These are phyloP conservation scores for Neofusicoccum parvum DNA, from an alignment of 2,329 filamentous ascomycete genomes.

Conservation along the genomic window DNA sequence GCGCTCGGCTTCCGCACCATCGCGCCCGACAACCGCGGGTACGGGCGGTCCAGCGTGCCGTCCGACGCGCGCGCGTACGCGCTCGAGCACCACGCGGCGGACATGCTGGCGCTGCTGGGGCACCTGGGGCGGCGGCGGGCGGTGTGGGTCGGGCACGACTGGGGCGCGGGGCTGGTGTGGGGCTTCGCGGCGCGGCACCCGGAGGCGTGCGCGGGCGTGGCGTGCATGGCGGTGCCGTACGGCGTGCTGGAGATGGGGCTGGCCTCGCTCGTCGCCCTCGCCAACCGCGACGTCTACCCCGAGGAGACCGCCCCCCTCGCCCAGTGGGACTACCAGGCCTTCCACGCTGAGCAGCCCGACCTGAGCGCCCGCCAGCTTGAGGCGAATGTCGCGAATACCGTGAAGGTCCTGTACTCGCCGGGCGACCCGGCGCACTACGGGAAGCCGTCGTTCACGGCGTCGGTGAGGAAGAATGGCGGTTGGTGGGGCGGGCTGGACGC, in stretches of 20 bases:
- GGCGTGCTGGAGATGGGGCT: constrained; percentile 45
- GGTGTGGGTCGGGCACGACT: constrained; percentile 54
- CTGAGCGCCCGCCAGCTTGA: constrained; percentile 28
- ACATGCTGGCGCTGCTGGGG: constrained; percentile 43
- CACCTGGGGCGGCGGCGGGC: constrained; percentile 42
- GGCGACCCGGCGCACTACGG: constrained; percentile 29
- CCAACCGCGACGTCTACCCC: constrained; percentile 51
- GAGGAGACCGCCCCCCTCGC: constrained; percentile 44
- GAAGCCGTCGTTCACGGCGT: constrained; percentile 29
- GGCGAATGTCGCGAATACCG: constrained; percentile 27
- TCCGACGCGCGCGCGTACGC: constrained; percentile 34
- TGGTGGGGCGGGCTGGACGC: constrained; percentile 35
- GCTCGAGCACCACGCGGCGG: constrained; percentile 31
- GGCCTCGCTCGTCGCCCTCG: constrained; percentile 34
- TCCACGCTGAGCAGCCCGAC: constrained; percentile 33
- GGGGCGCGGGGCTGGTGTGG: constrained; percentile 41
- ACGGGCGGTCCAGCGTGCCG: constrained; percentile 36
- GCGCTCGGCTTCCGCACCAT: constrained; percentile 25
- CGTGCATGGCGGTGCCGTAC: constrained; percentile 44
- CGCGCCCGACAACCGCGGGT: constrained; percentile 40
- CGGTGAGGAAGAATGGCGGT: constrained; percentile 30
- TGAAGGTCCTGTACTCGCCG: constrained; percentile 30
- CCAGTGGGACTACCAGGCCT: constrained; percentile 39
- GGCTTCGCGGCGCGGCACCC: constrained; percentile 36
- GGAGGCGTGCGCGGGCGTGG: constrained; percentile 34